A percentile compares a stretch with the other conserved stretches of the same genome.
Conservation (phyloP, 306 rosid species). For the Quercus suber region DNA sequence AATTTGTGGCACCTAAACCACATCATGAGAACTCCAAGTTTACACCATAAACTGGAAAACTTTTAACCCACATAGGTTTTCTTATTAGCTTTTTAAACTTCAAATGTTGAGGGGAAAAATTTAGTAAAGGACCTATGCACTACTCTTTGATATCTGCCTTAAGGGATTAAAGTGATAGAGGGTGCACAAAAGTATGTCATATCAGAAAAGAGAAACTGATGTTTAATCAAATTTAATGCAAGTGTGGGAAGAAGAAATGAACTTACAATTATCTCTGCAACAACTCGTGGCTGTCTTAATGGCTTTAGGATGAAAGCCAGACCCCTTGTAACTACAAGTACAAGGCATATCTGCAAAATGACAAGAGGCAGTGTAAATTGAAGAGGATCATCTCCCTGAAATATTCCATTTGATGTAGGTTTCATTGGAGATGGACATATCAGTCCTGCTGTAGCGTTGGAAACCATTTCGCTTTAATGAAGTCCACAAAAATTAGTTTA, state of each 20-base stretch:
- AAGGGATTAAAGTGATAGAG: background rate
- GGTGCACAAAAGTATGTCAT: background rate
- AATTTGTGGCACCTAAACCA: background rate
- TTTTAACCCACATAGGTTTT: background rate
- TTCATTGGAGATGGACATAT: conserved; percentile 60
- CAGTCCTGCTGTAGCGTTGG: conserved; percentile 28
- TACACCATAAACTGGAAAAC: background rate
- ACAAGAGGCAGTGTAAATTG: conserved; percentile 70
- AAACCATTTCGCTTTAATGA: conserved; percentile 35
- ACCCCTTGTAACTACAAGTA: conserved; percentile 38
- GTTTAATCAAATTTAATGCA: background rate
- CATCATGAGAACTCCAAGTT: background rate
- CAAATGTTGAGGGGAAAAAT: no score
- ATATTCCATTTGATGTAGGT: conserved; percentile 71
- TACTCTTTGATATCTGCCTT: background rate
- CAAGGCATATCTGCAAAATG: conserved; percentile 50
- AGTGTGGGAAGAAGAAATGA: background rate
- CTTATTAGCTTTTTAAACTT: no score
- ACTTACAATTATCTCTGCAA: conserved; percentile 74
- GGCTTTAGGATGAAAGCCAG: conserved; percentile 51
- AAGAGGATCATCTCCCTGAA: conserved; percentile 88
- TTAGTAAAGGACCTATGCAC: background rate
- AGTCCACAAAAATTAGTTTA: conserved; percentile 16
- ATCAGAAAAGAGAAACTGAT: background rate
- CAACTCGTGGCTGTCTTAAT: conserved; percentile 49